Base-by-base conservation (phyloP, 2,329 filamentous ascomycete species). In the Diplocarpon mali region DNA sequence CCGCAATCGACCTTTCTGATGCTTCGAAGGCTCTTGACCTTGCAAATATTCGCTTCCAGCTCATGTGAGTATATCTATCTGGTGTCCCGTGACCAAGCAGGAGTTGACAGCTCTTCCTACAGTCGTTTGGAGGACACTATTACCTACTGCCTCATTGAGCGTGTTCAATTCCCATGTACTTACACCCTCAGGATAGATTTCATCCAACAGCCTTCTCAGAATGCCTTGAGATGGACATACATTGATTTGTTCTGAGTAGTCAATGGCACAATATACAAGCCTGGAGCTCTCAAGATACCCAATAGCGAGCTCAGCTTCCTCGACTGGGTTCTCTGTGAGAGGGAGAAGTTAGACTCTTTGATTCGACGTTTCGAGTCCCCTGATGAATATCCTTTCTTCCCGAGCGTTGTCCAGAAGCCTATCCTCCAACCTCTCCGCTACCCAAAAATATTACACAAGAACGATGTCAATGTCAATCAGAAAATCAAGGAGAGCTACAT, bases 51-150 rank as follows among this genome's bases (percentile, higher is more conserved):
- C 85, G 92, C 52, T 94, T 87, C 66, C 87, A 95, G 65, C 70
- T 95, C 51, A 93, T 95, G 89, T 93, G 67, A 66, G 77, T 28
- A 24, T 16, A 17, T 15, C 10, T 14, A 35, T 11, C 30, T 13
- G n/a, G 24, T 38, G 6, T 14, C 11, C 16, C 11, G 12, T 12
- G n/a, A 39, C 8, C 14, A 35, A 32, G 30, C n/a, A 32, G 30
- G 5, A 14, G 12, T 35, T 27, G 31, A 40, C 60, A 3, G 5
- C 10, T 14, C n/a, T 32, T 32, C 30, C 10, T 14, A 5, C 10
- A 98, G 92, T 60, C 92, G 92, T 15, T 75, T 96, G 14, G 92
- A 98, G 69, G 92, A 98, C 62, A 96, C 90, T 50, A 96, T 98
- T 61, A 94, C 86, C 54, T 95, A 94, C 67, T 85, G 95, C 66